Percentiles rank a stretch among this genome's conserved stretches.
Evolutionary conservation across 768 basidiomycete species (phyloP).

Genomic region (Dendrothele bispora): DNA sequence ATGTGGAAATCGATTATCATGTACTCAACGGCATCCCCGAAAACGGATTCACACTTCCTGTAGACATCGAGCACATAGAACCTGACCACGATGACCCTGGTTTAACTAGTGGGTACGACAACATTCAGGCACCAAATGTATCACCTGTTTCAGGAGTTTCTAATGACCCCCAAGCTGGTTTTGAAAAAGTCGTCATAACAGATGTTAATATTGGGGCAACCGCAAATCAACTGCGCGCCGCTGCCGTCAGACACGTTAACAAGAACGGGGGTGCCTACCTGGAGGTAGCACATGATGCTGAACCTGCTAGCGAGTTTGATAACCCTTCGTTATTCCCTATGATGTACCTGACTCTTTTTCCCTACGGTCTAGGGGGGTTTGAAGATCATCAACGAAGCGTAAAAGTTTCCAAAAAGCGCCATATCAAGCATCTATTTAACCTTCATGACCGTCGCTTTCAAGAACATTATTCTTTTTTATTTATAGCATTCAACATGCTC

Average conservation of each 20-base stretch:
- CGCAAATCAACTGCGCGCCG: constrained; percentile 27
- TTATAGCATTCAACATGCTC: constrained; percentile 40
- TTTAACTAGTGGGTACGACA: constrained; percentile 17
- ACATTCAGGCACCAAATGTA: background rate
- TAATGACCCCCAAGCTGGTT: constrained; percentile 1
- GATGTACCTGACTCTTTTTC: constrained; percentile 43
- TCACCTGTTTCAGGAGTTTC: background rate
- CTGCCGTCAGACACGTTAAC: constrained; percentile 32
- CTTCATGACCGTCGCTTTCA: constrained; percentile 32
- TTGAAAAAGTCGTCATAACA: constrained; percentile 27
- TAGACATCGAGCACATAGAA: constrained; percentile 27
- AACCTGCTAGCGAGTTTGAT: constrained; percentile 33
- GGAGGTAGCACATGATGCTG: constrained; percentile 27
- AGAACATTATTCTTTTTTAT: constrained; percentile 40
- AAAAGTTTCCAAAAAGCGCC: constrained; percentile 27
- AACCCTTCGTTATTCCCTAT: constrained; percentile 37
- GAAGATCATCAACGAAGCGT: constrained; percentile 25
- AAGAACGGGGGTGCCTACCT: constrained; percentile 24
- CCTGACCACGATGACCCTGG: constrained; percentile 9
- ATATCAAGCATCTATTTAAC: constrained; percentile 32
- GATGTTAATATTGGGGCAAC: constrained; percentile 28
- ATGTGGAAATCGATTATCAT: constrained; percentile 25
- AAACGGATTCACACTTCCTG: constrained; percentile 21
- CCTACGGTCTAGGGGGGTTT: constrained; percentile 43
- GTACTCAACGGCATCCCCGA: constrained; percentile 16